phyloP scores from a whole-genome alignment of 2,329 filamentous ascomycete species.

The Fusarium subtropicale region DNA sequence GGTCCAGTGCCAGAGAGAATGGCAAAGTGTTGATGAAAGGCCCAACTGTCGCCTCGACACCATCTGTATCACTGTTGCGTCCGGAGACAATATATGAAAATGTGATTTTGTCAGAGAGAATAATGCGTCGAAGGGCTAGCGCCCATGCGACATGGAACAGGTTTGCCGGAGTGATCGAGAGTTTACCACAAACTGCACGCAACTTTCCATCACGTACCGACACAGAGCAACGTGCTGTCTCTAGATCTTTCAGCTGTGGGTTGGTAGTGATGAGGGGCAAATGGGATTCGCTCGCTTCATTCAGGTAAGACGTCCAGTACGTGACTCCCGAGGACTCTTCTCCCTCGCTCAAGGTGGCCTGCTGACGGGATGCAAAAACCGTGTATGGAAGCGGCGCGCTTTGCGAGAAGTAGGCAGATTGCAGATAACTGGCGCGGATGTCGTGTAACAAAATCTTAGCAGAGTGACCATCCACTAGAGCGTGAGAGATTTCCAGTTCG shows the following conservation, averaged over 20 bases:
- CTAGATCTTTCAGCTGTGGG: conserved; percentile 3
- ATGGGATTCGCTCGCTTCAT: conserved; percentile 10
- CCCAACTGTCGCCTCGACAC: conserved; percentile 8
- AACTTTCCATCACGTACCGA: conserved; percentile 1
- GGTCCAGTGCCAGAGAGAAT: neutral
- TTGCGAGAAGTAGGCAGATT: conserved; percentile 10
- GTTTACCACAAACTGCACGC: conserved; percentile 7
- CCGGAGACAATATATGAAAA: conserved; percentile 10
- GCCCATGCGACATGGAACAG: conserved; percentile 10
- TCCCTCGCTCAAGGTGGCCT: conserved; percentile 2
- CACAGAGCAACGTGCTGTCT: conserved; percentile 3
- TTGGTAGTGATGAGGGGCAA: conserved; percentile 6
- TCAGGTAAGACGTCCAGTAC: conserved; percentile 9
- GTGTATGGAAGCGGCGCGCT: conserved; percentile 3
- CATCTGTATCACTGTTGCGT: conserved; percentile 2
- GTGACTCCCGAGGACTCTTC: conserved; percentile 5
- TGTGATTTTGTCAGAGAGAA: conserved; percentile 5
- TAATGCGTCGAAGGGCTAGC: conserved; percentile 9
- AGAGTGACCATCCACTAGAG: conserved; percentile 10
- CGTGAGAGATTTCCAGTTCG: conserved; percentile 10
- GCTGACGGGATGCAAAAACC: conserved; percentile 9
- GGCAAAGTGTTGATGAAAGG: conserved; percentile 8
- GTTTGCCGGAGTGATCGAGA: conserved; percentile 8
- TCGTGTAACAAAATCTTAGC: conserved; percentile 9
- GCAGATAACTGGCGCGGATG: conserved; percentile 7